Base-by-base conservation (phyloP, 2,329 filamentous ascomycete species). In the Scedosporium aurantiacum region DNA sequence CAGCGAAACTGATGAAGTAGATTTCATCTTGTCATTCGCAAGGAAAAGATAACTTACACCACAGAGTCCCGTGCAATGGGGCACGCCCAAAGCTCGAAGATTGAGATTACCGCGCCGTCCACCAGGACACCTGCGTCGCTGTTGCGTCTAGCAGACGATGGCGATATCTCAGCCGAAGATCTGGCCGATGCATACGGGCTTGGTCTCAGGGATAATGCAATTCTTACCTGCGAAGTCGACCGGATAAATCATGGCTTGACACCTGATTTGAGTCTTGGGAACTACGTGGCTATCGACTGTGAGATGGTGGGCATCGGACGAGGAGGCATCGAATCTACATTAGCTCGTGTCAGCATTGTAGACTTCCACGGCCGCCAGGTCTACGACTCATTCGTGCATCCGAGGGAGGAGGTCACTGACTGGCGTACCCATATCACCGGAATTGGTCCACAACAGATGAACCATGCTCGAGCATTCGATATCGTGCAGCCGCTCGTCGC, bases 271-370 rank as follows among this genome's bases (percentile, higher is more conserved):
- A 83, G 91, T 60, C 77, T 92, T 21, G 94, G 93, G 59, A 96
- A 94, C 79, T 99, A 96, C 72, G 77, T 99, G 50, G 89, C 90
- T 21, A 84, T 99, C 56, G 94, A 99, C 76, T 99, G 94, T 73
- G 94, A 99, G 76, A 99, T 99, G 94, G 94, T 99, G 27, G 94
- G 93, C 57, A 84, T 95, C 12, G 89, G 88, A 0, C 82, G 83
- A 1, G 84, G 84, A 58, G 82, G 84, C 23, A 79, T 87, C 65
- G 82, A 86, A 69, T 91, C 90, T 41, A 86, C 85, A 0, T 82
- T 99, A 54, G 94, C 94, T 1, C 84, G 94, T 56, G 90, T 93
- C 61, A 96, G 90, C 70, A 78, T 96, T 16, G 92, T 97, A 66
- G 96, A 97, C 73, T 99, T 92, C 73, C 91, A 97, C 71, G 92